Evolutionary conservation across 2,329 filamentous ascomycete species (phyloP), one percentile per base, ranked within the genome.

Genomic region (Ceratocystis harringtonii): DNA sequence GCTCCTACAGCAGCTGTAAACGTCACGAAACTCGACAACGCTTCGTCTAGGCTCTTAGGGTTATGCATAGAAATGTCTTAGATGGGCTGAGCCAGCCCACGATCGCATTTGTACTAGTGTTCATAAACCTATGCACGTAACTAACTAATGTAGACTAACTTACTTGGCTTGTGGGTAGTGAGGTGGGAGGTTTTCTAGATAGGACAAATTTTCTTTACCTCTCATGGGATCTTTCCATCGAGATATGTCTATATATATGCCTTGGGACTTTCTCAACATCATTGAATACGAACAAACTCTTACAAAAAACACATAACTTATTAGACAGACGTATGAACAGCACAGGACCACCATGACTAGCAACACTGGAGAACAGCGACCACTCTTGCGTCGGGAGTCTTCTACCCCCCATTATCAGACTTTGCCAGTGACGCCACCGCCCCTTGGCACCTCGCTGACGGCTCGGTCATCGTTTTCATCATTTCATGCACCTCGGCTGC

Each of bases 371-470:
- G 61, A 63, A 28, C 48, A 50, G 28, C 62, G 62, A 19, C 50
- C 62, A 32, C 62, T 64, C 65, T 65, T 68, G 22, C 64, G 60
- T n/a, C 67, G 67, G 48, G 55, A 50, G 41, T 57, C 64, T 17
- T 62, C 63, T 6, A 41, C 25, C 12, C 62, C 36, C n/a, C 45
- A 60, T 10, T 68, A 68, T 60, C 65, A 66, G 28, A 67, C 67
- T 17, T 62, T 68, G 32, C 67, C 67, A 25, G 45, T 63, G 12
- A 52, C 62, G 45, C 67, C 67, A 19, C 62, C 64, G 3, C 50
- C 62, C 15, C 32, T 61, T n/a, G 55, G 61, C n/a, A 15, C 61
- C 6, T 63, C 61, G 8, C 50, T 36, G 55, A 58, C 61, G 7
- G 28, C 61, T 7, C 50, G 62, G 15, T 64, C 62, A 2, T 64